A percentile compares a stretch with the other conserved stretches of the same genome.
Evolutionary conservation across 768 basidiomycete genomes (phyloP).

Genomic region (Astraeus odoratus): DNA sequence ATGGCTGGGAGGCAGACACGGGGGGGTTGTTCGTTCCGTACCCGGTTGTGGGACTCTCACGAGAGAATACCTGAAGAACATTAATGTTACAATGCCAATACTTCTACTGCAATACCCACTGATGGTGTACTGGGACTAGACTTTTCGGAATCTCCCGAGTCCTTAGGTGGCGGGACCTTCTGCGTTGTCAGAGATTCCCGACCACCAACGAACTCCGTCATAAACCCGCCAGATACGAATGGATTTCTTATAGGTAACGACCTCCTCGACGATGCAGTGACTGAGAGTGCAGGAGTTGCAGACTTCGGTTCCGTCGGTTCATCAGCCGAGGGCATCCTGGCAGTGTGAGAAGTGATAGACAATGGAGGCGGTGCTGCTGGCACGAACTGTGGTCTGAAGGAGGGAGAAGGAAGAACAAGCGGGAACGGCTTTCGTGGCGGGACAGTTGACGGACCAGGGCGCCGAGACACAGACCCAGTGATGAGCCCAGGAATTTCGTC

Average conservation of each 20-base stretch:
- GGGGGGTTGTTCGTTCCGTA: slow-evolving; percentile 12
- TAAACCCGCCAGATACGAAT: slow-evolving; percentile 46
- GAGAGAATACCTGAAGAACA: slow-evolving; percentile 10
- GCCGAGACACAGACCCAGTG: slow-evolving; percentile 24
- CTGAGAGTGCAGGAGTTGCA: slow-evolving; percentile 2
- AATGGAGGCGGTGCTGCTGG: slow-evolving; percentile 10
- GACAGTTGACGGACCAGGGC: slow-evolving; percentile 5
- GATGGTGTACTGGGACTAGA: neutral
- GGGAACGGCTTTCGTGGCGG: slow-evolving; percentile 16
- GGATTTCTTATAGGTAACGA: slow-evolving; percentile 29
- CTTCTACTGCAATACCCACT: slow-evolving; percentile 7
- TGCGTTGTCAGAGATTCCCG: slow-evolving; percentile 15
- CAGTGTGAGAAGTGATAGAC: slow-evolving; percentile 7
- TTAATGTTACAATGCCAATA: neutral
- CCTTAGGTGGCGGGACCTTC: slow-evolving; percentile 9
- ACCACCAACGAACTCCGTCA: slow-evolving; percentile 36
- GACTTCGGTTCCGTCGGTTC: slow-evolving; percentile 3
- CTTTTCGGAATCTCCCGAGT: slow-evolving; percentile 14
- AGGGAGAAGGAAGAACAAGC: slow-evolving; percentile 16
- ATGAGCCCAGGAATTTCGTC: slow-evolving; percentile 30
- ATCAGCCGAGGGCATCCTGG: slow-evolving; percentile 5
- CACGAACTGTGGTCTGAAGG: neutral
- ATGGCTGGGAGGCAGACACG: slow-evolving; percentile 9
- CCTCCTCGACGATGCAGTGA: slow-evolving; percentile 4
- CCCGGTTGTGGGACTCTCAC: slow-evolving; percentile 14